phyloP scores from a whole-genome alignment of 2,329 filamentous ascomycete species.

The Ophiostoma ulmi region DNA sequence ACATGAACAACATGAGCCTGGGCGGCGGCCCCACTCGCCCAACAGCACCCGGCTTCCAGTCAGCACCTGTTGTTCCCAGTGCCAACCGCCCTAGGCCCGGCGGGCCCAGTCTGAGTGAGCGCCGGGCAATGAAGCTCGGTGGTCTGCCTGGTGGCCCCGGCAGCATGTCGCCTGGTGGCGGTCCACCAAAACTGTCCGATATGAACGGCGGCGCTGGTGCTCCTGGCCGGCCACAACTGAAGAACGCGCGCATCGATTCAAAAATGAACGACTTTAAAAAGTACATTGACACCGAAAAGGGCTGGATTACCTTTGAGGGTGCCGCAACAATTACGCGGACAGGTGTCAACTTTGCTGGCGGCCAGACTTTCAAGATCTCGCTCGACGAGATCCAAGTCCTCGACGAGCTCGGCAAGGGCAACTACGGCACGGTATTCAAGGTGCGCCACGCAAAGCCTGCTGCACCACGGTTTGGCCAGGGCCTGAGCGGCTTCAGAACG shows the following conservation, averaged over 20 bases:
- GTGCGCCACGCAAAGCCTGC: conserved; percentile 73
- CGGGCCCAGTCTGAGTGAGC: conserved; percentile 57
- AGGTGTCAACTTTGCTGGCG: conserved; percentile 88
- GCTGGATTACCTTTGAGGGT: conserved; percentile 86
- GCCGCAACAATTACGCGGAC: conserved; percentile 84
- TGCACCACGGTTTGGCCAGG: conserved; percentile 54
- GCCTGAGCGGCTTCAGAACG: conserved; percentile 44
- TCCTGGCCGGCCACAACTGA: conserved; percentile 31
- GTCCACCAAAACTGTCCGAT: conserved; percentile 44
- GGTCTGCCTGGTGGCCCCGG: conserved; percentile 39
- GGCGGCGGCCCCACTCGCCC: conserved; percentile 36
- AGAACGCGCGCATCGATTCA: conserved; percentile 41
- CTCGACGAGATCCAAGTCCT: conserved; percentile 91
- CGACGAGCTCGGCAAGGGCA: conserved; percentile 92
- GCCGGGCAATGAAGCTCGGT: conserved; percentile 58
- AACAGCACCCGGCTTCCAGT: conserved; percentile 47
- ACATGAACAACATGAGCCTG: not conserved
- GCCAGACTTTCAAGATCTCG: conserved; percentile 86
- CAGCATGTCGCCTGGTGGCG: conserved; percentile 31
- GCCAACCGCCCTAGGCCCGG: conserved; percentile 34
- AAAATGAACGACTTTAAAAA: conserved; percentile 61
- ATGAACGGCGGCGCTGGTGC: conserved; percentile 31
- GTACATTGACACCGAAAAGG: conserved; percentile 85
- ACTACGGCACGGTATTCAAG: conserved; percentile 97
- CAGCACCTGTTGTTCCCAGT: conserved; percentile 46